Evolutionary conservation across 2,329 filamentous ascomycete genomes (phyloP).

Genomic region (Davidsoniella australis): DNA sequence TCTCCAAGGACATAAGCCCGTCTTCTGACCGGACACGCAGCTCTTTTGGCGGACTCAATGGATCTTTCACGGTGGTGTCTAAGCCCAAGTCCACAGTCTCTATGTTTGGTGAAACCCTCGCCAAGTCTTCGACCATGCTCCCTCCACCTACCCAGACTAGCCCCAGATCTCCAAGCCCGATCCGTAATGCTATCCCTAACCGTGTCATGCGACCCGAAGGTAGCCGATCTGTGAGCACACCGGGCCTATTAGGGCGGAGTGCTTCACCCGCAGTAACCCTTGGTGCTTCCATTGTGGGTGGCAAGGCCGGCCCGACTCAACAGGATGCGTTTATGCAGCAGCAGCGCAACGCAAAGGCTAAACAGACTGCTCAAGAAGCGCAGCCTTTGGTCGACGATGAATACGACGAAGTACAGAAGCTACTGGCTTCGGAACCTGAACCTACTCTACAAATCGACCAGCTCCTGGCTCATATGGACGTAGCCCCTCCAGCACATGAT

Average conservation of each 20-base stretch:
- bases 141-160: slow-evolving; percentile 35
- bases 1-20: slow-evolving; percentile 34
- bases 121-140: slow-evolving; percentile 16
- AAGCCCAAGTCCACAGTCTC: slow-evolving; percentile 3
- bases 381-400: slow-evolving; percentile 48
- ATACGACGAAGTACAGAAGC: slow-evolving; percentile 47
- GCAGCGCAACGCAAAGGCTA: slow-evolving; percentile 34
- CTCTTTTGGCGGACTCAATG: slow-evolving; percentile 36
- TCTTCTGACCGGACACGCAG: slow-evolving; percentile 35
- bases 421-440: slow-evolving; percentile 42
- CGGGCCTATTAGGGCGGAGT: slow-evolving; percentile 25
- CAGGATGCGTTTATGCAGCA: slow-evolving; percentile 33
- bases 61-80: slow-evolving; percentile 29
- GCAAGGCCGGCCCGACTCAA: slow-evolving; percentile 19
- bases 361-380: slow-evolving; percentile 38
- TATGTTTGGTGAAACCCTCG: slow-evolving; percentile 5
- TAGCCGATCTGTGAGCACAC: slow-evolving; percentile 41
- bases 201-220: slow-evolving; percentile 30
- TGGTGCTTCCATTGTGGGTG: slow-evolving; percentile 12
- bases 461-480: slow-evolving; percentile 47
- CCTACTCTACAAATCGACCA: slow-evolving; percentile 47
- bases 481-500: slow-evolving; percentile 34
- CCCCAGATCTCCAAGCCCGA: slow-evolving; percentile 56
- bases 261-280: slow-evolving; percentile 35
- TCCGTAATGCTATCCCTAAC: slow-evolving; percentile 39